Conservation (phyloP, 148 eudicot genomes). For the Silene latifolia region DNA sequence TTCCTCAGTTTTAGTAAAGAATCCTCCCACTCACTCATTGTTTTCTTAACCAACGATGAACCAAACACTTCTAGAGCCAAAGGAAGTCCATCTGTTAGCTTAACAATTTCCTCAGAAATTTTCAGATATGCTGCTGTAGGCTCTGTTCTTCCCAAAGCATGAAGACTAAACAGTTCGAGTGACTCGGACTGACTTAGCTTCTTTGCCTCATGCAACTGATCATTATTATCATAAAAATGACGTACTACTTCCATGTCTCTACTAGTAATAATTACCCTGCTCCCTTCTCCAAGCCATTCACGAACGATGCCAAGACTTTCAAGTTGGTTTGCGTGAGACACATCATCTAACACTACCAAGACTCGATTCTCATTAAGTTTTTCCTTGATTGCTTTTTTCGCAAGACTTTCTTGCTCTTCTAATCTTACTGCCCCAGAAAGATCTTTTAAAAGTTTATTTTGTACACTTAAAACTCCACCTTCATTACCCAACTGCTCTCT, state of each 20-base stretch:
- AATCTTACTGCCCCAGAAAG: conserved; percentile 20
- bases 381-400: conserved; percentile 12
- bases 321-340: conserved; percentile 33
- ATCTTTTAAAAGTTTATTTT: conserved; percentile 26
- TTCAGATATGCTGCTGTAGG: conserved; percentile 30
- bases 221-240: conserved; percentile 9
- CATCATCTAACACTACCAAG: conserved; percentile 55
- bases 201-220: conserved; percentile 41
- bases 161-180: conserved; percentile 44
- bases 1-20: conserved; percentile 31
- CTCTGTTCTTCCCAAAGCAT: conserved; percentile 47
- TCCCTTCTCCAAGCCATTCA: conserved; percentile 46
- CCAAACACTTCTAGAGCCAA: conserved; percentile 74
- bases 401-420: conserved; percentile 19
- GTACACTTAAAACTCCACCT: conserved; percentile 28
- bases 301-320: conserved; percentile 26
- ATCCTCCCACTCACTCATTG: conserved; percentile 44
- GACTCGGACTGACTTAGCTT: conserved; percentile 34
- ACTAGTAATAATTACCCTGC: conserved; percentile 48
- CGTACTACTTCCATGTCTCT: conserved; percentile 31
- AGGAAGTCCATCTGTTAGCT: conserved; percentile 54
- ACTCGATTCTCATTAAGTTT: conserved; percentile 24
- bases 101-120: conserved; percentile 36
- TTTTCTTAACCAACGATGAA: conserved; percentile 46
- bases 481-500: conserved; percentile 30